Evolutionary conservation across 257 asterid genomes (phyloP).

Genomic region (Penstemon newberryi): DNA sequence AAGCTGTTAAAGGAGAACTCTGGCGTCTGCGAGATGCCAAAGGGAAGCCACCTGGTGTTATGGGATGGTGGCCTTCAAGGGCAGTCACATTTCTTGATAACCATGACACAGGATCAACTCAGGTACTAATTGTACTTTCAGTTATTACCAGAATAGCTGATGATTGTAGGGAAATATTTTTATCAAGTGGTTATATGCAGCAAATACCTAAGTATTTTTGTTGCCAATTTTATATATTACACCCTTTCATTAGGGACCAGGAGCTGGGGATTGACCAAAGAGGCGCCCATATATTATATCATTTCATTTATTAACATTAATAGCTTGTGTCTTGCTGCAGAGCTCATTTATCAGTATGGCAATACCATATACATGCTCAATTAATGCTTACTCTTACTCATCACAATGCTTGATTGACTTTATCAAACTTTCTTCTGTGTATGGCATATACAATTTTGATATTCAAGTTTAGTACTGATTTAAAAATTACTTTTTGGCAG

Average conservation of each 20-base stretch:
- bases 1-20: constrained; percentile 91
- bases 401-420: background rate
- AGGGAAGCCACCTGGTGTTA: constrained; percentile 90
- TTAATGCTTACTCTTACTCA: background rate
- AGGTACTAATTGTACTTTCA: constrained; percentile 47
- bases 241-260: background rate
- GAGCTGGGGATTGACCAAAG: background rate
- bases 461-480: constrained; percentile 14
- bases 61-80: constrained; percentile 99
- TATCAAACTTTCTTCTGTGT: background rate
- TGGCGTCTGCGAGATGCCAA: constrained; percentile 87
- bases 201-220: background rate
- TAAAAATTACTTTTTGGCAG: constrained; percentile 41
- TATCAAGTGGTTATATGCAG: background rate
- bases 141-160: constrained; percentile 6
- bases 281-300: background rate
- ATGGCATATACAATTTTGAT: constrained; percentile 5
- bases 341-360: background rate
- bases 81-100: constrained; percentile 91
- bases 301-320: background rate
- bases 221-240: background rate
- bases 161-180: background rate
- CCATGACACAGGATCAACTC: constrained; percentile 97
- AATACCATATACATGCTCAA: constrained; percentile 4
- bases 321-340: background rate